Percentiles rank a stretch among this genome's conserved stretches.
Conservation (phyloP, 2,329 filamentous ascomycete species). For the Sclerotinia borealis region DNA sequence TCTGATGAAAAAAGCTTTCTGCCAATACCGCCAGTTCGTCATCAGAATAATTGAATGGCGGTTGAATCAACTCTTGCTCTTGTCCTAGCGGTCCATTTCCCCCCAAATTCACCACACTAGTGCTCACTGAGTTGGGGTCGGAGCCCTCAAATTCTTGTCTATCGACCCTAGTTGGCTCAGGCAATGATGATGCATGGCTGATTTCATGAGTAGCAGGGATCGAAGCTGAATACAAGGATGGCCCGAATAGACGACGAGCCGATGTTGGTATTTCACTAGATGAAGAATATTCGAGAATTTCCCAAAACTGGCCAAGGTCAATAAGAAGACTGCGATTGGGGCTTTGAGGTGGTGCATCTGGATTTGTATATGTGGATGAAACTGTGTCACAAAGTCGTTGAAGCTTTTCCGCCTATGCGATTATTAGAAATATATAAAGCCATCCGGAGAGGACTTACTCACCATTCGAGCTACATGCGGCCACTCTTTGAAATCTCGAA, state of each 20-base stretch:
- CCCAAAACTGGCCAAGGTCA: constrained; percentile 43
- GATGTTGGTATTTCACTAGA: constrained; percentile 35
- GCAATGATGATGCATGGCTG: constrained; percentile 38
- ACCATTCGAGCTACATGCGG: constrained; percentile 41
- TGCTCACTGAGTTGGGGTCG: constrained; percentile 24
- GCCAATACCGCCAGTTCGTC: constrained; percentile 42
- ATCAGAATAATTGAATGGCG: constrained; percentile 29
- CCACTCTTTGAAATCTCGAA: constrained; percentile 38
- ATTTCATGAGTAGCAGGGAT: constrained; percentile 33
- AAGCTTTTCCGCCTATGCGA: constrained; percentile 37
- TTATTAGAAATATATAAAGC: background rate
- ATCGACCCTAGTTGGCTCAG: constrained; percentile 38
- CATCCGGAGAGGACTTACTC: constrained; percentile 12
- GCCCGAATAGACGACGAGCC: constrained; percentile 37
- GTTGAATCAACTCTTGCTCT: background rate
- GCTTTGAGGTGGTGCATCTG: constrained; percentile 25
- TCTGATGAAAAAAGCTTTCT: constrained; percentile 43
- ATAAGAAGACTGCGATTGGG: constrained; percentile 37
- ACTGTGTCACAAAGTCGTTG: constrained; percentile 39
- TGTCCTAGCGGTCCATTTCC: constrained; percentile 16
- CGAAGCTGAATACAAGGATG: constrained; percentile 33
- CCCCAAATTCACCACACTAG: constrained; percentile 11
- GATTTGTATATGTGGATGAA: constrained; percentile 37
- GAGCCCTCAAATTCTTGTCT: constrained; percentile 18
- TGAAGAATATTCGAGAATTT: constrained; percentile 42